Base-by-base conservation (phyloP, 2,329 filamentous ascomycete genomes). In the Aspergillus puulaauensis region DNA sequence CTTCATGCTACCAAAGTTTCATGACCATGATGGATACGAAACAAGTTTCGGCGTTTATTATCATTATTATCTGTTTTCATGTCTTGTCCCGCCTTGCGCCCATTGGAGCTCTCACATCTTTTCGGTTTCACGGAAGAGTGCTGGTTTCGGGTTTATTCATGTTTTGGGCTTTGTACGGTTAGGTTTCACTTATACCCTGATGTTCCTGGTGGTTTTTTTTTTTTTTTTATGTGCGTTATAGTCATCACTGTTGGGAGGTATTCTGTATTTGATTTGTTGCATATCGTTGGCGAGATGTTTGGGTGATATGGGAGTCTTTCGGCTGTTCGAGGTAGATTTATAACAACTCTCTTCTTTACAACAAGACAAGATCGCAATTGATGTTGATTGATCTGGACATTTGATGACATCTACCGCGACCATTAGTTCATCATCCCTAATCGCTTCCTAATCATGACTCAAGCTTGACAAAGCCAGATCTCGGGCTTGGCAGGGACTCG, bases 1-100 rank as follows among this genome's bases (percentile, higher is more conserved):
- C 56, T 58, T 50, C 56, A 58, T 58, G 51, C 56, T 54, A 61
- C 59, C 48, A 61, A 53, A 35, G 56, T 60, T 52, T 39, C 48
- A 47, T 58, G 52, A 56, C 17, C 17, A 45, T 37, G 46, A 61
- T 57, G 31, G 40, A 58, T 33, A 52, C 40, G 41, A 40, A 44
- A 43, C 44, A 19, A 19, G 14, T 53, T 52, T 41, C 53, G 37
- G 53, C 45, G 37, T 43, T 54, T 48, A 11, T 37, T 21, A 19
- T 41, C 3, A 19, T n/a, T 27, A 21, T 27, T 41, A 8, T 33
- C 24, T 31, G 27, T 31, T 45, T 56, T 41, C 6, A 21, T 41
- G 31, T 17, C 27, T 40, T 27, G n/a, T 57, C 21, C n/a, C 23
- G 43, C 14, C 15, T 58, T 11, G 3, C 44, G 8, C 46, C 41